Base-by-base conservation (phyloP, 2,329 filamentous ascomycete species). In the Emydomyces testavorans region DNA sequence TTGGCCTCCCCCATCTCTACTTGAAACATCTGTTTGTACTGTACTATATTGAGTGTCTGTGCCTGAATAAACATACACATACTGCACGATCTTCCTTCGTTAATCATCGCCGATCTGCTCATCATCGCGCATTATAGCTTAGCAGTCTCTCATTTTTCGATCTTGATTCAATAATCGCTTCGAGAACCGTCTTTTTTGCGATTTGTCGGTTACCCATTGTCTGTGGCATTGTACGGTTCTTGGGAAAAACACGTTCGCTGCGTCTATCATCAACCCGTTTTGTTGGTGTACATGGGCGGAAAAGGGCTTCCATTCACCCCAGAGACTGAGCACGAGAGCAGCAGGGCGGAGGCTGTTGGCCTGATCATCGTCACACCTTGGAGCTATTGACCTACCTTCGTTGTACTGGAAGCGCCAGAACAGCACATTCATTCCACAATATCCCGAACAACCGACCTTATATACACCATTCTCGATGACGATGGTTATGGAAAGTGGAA, bases 401-500 rank as follows among this genome's bases (percentile, higher is more conserved):
- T 43, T 16, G 40, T 34, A 43, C 16, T 20, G 8, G 28, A 18
- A 39, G 1, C 13, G 13, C 39, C 23, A 21, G 21, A 20, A 6
- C 36, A 6, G 23, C 38, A 28, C 36, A 21, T 23, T 37, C 21
- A 38, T 15, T 38, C 16, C 15, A 4, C 5, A 21, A 2, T 21
- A 21, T 4, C 34, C 21, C 4, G 13, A 37, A 37, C 32, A 18
- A 35, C 15, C 13, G 31, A 34, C 11, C 40, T 34, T 32, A 29
- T 47, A 26, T 21, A 35, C 23, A 37, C 42, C 37, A 23, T 58
- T 56, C 71, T 79, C 68, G 67, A 94, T 94, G 88, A 92, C 87
- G 71, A 94, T 94, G 87, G 85, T 89, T 68, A 79, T 94, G 73
- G 87, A 94, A 72, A 80, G 80, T 62, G 85, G 88, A 67, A 87